Percentiles rank a stretch among this genome's conserved stretches.
Conservation (phyloP, 225 moss, liverwort and hornwort genomes). For the Thuidium tamariscinum region DNA sequence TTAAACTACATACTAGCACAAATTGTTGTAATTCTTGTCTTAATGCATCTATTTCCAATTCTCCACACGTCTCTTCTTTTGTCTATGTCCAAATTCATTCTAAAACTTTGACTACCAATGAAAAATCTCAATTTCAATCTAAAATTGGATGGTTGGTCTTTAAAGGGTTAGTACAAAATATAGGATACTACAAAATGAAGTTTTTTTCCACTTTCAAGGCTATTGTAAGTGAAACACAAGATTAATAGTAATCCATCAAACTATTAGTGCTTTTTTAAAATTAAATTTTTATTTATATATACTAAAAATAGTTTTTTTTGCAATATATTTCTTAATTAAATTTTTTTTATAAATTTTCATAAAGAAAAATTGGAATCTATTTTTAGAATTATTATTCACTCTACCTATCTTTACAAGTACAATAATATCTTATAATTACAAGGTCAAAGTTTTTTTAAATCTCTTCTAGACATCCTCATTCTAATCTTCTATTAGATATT, state of each 20-base stretch:
- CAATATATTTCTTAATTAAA: not conserved
- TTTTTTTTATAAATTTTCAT: too few relatives aligned
- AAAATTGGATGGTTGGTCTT: too few relatives aligned
- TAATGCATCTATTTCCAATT: too few relatives aligned
- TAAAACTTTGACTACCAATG: too few relatives aligned
- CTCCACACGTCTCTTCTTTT: too few relatives aligned
- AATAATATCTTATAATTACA: not conserved
- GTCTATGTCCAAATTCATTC: too few relatives aligned
- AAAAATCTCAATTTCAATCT: too few relatives aligned
- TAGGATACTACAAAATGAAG: not conserved
- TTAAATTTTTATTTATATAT: not conserved
- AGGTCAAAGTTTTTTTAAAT: not conserved
- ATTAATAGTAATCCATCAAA: fast-evolving
- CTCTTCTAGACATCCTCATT: not conserved
- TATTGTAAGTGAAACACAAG: fast-evolving
- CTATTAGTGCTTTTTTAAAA: not conserved
- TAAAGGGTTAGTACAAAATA: too few relatives aligned
- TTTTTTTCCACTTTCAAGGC: not conserved
- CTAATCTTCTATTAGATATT: not conserved
- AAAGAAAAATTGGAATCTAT: too few relatives aligned
- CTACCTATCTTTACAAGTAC: not conserved
- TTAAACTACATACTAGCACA: too few relatives aligned
- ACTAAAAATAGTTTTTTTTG: fast-evolving
- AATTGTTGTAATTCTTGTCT: too few relatives aligned
- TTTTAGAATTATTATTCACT: not conserved